Percentiles rank a stretch among this genome's conserved stretches.
Evolutionary conservation across 1,284 basidiomycete genomes (phyloP).

Genomic region (Melampsora abietis-canadensis): DNA sequence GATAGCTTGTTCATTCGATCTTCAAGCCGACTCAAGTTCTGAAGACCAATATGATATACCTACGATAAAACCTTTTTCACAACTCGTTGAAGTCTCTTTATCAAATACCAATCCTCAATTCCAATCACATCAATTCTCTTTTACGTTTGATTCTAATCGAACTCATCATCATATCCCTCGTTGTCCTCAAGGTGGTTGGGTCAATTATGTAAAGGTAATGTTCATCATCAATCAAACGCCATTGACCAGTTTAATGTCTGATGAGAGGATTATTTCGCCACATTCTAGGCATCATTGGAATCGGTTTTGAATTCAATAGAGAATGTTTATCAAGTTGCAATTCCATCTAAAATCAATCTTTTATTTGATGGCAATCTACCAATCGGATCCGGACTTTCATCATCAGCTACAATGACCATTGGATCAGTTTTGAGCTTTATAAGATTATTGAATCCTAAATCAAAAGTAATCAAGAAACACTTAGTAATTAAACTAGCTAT

Average conservation of each 20-base stretch:
- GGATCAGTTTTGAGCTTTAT: constrained; percentile 16
- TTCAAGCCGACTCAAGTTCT: neutral
- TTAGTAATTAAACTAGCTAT: constrained; percentile 17
- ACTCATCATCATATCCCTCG: neutral
- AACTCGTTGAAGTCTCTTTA: neutral
- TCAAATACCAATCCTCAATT: constrained; percentile 9
- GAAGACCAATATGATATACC: neutral
- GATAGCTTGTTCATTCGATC: constrained; percentile 5
- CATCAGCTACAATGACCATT: constrained; percentile 30
- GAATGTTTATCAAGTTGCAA: neutral
- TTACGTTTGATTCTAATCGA: constrained; percentile 7
- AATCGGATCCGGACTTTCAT: constrained; percentile 27
- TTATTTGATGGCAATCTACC: constrained; percentile 25
- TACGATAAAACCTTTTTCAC: neutral
- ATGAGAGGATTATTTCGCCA: no score
- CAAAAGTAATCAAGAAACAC: constrained; percentile 10
- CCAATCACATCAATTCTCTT: constrained; percentile 15
- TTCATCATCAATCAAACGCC: neutral
- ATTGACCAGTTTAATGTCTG: neutral
- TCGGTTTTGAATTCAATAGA: no score
- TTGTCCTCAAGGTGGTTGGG: constrained; percentile 20
- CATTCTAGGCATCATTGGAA: no score
- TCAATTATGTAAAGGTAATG: constrained; percentile 24
- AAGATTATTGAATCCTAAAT: constrained; percentile 9
- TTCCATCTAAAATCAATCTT: constrained; percentile 18